These are phyloP conservation scores for Sphagnum magellanicum DNA, from an alignment of 228 moss, liverwort and hornwort species.

Conservation along the genomic window DNA sequence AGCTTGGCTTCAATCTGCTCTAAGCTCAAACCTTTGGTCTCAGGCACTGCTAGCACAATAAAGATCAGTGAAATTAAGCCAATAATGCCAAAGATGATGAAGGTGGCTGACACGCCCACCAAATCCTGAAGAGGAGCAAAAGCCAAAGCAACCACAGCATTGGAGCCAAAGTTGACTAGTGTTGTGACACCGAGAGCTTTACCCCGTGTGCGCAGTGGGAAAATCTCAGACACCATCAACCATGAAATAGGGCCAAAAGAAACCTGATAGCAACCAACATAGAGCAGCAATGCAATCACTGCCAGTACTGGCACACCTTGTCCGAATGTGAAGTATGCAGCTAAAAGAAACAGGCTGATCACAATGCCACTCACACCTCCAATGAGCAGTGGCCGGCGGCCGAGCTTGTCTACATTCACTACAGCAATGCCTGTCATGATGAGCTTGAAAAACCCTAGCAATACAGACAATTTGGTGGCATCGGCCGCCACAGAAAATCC, in stretches of 20 bases:
- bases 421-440: slow-evolving; percentile 75
- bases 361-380: slow-evolving; percentile 70
- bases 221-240: slow-evolving; percentile 94
- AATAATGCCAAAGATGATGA: slow-evolving; percentile 61
- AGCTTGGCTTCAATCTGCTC: slow-evolving; percentile 88
- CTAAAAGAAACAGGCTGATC: slow-evolving; percentile 48
- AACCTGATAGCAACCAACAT: slow-evolving; percentile 89
- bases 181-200: slow-evolving; percentile 75
- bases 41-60: slow-evolving; percentile 51
- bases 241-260: slow-evolving; percentile 87
- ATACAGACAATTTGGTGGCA: slow-evolving; percentile 65
- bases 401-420: slow-evolving; percentile 72
- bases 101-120: slow-evolving; percentile 67
- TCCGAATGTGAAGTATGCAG: slow-evolving; percentile 77
- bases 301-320: slow-evolving; percentile 63
- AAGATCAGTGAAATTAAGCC: slow-evolving; percentile 56
- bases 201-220: slow-evolving; percentile 74
- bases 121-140: slow-evolving; percentile 80
- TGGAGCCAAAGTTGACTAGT: slow-evolving; percentile 78
- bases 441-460: slow-evolving; percentile 79
- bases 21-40: slow-evolving; percentile 79
- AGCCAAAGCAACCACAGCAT: slow-evolving; percentile 75
- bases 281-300: slow-evolving; percentile 65
- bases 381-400: slow-evolving; percentile 77
- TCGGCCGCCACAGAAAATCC: slow-evolving; percentile 85